These are phyloP conservation scores for Metarhizium guizhouense DNA, from an alignment of 2,329 filamentous ascomycete genomes.

Conservation along the genomic window DNA sequence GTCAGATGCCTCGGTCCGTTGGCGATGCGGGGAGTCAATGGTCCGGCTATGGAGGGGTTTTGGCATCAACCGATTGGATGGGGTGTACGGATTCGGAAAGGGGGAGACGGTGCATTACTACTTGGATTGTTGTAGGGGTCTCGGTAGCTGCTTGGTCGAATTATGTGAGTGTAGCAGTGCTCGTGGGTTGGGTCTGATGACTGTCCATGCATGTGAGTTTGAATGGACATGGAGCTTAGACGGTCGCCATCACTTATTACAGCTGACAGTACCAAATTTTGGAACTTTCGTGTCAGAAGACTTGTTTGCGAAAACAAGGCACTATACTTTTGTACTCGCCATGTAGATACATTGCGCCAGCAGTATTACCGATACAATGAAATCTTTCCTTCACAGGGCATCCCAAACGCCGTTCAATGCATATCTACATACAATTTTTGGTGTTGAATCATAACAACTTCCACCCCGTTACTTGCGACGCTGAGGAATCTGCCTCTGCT, in stretches of 20 bases:
- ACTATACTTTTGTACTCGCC: neutral
- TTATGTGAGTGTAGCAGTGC: too few relatives aligned
- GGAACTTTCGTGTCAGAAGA: too few relatives aligned
- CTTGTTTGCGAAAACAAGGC: neutral
- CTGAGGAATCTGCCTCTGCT: slow-evolving; percentile 34
- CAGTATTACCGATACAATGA: neutral
- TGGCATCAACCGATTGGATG: neutral
- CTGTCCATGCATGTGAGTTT: too few relatives aligned
- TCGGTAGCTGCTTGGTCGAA: too few relatives aligned
- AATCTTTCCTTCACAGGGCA: neutral
- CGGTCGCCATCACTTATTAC: too few relatives aligned
- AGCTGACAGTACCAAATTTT: too few relatives aligned
- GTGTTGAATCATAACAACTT: neutral
- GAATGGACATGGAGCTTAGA: too few relatives aligned
- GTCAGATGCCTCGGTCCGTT: neutral
- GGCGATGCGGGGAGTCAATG: neutral
- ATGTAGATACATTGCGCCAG: neutral
- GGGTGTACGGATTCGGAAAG: neutral
- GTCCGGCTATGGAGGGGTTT: neutral
- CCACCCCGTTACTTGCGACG: slow-evolving; percentile 9
- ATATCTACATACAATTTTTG: neutral
- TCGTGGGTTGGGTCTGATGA: too few relatives aligned
- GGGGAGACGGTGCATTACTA: neutral
- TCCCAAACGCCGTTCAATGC: slow-evolving; percentile 8
- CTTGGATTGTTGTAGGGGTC: too few relatives aligned